These are phyloP conservation scores for Nannochloropsis oceanica DNA, from an alignment of 108 stramenopile genomes.

Conservation along the genomic window DNA sequence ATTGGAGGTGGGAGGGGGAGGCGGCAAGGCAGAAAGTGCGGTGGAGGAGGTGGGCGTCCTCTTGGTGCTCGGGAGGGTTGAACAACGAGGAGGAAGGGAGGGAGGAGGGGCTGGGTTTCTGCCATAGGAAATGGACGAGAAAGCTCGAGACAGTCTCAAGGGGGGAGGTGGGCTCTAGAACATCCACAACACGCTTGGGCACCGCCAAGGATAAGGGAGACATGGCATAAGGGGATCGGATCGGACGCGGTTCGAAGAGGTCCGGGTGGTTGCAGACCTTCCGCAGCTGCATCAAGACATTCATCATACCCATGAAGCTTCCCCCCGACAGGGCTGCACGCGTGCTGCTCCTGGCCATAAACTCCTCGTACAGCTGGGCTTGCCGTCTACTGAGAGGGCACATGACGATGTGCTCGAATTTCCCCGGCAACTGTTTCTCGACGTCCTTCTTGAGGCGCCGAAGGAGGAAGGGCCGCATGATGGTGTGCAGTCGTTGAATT, in stretches of 20 bases:
- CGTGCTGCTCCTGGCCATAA: slow-evolving; percentile 83
- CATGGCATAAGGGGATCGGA: slow-evolving; percentile 70
- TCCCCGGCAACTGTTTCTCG: slow-evolving; percentile 87
- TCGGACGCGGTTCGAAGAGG: slow-evolving; percentile 86
- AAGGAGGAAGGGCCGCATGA: slow-evolving; percentile 90
- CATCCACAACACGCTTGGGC: slow-evolving; percentile 25
- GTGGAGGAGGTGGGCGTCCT: background rate
- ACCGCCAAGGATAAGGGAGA: slow-evolving; percentile 41
- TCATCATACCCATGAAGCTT: slow-evolving; percentile 98
- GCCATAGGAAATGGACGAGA: background rate
- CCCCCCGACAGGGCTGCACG: slow-evolving; percentile 60
- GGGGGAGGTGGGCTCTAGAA: background rate
- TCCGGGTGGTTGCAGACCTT: slow-evolving; percentile 99
- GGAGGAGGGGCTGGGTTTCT: background rate
- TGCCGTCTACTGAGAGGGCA: slow-evolving; percentile 81
- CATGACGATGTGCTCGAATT: slow-evolving; percentile 85
- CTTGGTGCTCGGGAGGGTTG: background rate
- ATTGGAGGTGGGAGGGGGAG: background rate
- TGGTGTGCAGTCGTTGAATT: slow-evolving; percentile 72
- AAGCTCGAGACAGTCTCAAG: background rate
- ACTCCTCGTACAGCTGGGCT: slow-evolving; percentile 91
- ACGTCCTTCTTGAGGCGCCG: slow-evolving; percentile 87
- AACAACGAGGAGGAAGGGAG: background rate
- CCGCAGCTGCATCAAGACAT: slow-evolving; percentile 92
- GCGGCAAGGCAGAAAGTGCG: background rate